Conservation (phyloP, 2,329 filamentous ascomycete species). For the Didymella pomorum region DNA sequence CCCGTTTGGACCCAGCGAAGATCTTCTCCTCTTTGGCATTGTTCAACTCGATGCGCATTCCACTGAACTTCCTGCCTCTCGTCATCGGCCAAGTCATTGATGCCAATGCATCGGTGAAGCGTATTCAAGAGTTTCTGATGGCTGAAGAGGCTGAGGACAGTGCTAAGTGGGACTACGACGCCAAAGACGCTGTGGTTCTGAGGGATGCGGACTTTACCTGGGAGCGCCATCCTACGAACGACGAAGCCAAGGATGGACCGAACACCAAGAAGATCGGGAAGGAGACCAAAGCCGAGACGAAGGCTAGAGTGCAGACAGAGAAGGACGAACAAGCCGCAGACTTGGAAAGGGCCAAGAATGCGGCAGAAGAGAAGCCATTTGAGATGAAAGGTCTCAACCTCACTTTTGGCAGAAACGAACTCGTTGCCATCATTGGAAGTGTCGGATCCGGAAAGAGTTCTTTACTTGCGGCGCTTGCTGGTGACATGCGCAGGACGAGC, state of each 20-base stretch:
- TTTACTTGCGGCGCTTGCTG: conserved; percentile 84
- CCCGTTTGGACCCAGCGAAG: conserved; percentile 74
- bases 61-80: conserved; percentile 85
- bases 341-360: conserved; percentile 30
- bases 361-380: conserved; percentile 70
- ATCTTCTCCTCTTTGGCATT: conserved; percentile 93
- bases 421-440: conserved; percentile 85
- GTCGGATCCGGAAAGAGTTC: conserved; percentile 93
- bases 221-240: conserved; percentile 71
- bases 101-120: conserved; percentile 81
- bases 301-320: conserved; percentile 25
- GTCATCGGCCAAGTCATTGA: conserved; percentile 91
- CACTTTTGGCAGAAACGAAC: conserved; percentile 74
- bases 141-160: conserved; percentile 85
- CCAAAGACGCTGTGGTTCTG: conserved; percentile 70
- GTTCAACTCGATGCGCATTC: conserved; percentile 90
- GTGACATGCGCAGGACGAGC: conserved; percentile 87
- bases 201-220: conserved; percentile 82
- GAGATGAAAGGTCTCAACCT: conserved; percentile 74
- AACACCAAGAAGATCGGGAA: conserved; percentile 58
- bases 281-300: conserved; percentile 52
- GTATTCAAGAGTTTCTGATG: conserved; percentile 87
- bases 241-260: conserved; percentile 48
- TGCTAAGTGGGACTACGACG: conserved; percentile 63
- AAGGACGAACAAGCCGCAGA: conserved; percentile 53